These are phyloP conservation scores for Rhizopogon vinicolor DNA, from an alignment of 768 basidiomycete genomes.

Conservation along the genomic window DNA sequence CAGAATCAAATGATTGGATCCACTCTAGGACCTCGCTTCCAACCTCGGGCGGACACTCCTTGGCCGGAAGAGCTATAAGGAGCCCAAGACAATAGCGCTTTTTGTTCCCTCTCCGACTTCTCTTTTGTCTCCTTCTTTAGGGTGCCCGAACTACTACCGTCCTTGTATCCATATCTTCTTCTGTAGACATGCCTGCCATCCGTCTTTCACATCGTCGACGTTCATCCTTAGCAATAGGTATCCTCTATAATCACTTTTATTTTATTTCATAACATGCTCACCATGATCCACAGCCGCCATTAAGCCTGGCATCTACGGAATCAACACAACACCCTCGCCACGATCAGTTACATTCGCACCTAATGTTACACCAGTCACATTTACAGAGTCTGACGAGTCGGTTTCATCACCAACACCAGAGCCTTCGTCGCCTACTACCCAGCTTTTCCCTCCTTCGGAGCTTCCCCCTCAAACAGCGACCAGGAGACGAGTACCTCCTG, in stretches of 20 bases:
- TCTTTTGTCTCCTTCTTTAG: constrained; percentile 19
- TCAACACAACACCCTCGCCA: constrained; percentile 33
- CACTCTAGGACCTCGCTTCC: constrained; percentile 3
- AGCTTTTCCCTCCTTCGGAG: constrained; percentile 53
- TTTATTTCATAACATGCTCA: not conserved
- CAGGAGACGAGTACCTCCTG: constrained; percentile 50
- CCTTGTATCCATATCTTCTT: constrained; percentile 10
- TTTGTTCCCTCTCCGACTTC: constrained; percentile 10
- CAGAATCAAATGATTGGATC: not conserved
- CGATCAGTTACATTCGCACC: constrained; percentile 58
- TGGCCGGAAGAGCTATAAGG: constrained; percentile 17
- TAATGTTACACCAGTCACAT: constrained; percentile 54
- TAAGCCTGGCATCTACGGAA: constrained; percentile 53
- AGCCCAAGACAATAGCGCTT: constrained; percentile 20
- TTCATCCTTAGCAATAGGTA: constrained; percentile 33
- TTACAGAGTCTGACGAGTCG: constrained; percentile 30
- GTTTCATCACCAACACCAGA: constrained; percentile 19
- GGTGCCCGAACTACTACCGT: constrained; percentile 3
- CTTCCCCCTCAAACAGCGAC: constrained; percentile 33
- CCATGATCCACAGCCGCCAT: constrained; percentile 23
- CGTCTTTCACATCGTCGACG: constrained; percentile 35
- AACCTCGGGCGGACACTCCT: not conserved
- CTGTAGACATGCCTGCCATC: constrained; percentile 30
- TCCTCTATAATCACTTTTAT: constrained; percentile 8
- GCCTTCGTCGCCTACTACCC: constrained; percentile 27